Base-by-base conservation (phyloP, 2,329 filamentous ascomycete species). In the Diplodia scrobiculata region DNA sequence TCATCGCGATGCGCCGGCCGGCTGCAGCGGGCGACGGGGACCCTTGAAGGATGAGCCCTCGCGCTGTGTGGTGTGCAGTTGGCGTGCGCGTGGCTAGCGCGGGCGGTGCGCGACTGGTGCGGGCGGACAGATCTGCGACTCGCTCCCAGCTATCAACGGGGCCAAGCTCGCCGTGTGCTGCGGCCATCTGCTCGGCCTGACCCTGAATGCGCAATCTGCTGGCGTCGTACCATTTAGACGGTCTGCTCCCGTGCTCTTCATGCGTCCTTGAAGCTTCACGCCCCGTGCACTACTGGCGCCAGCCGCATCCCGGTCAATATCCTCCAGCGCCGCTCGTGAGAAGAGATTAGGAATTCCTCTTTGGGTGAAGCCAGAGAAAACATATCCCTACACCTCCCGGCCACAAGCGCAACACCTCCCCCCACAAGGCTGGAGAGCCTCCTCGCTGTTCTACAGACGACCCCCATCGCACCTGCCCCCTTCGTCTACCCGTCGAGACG, bases 211-310 rank as follows among this genome's bases (percentile, higher is more conserved):
- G 60, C 60, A 63, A 63, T 63, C 60, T 63, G 60, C 48, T 53
- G 60, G 48, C 60, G 60, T 63, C 60, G 60, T 63, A 63, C 60
- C 60, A 63, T 63, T 52, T 63, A 63, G 60, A 63, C 60, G 60
- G 60, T 63, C 60, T 63, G 21, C 50, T 63, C 60, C 60, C 60
- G 60, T 63, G 60, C 60, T 63, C 60, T 63, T 63, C 60, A 63
- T 63, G 60, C 60, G 48, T 63, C 60, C 48, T 41, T 53, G 48
- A 63, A 63, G 60, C 60, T 63, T 63, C 50, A 50, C 58, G 58
- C 58, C 38, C 58, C 58, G 58, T 62, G 58, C 58, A 62, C 58
- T 45, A 45, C 41, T 60, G 55, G 55, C 55, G 55, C 55, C 55
- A 60, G 36, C 55, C 41, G 58, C 48, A 62, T 29, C 58, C 58